Evolutionary conservation across 306 rosid species (phyloP), one percentile per base, ranked within the genome.

Genomic region (Amphicarpaea edgeworthii): DNA sequence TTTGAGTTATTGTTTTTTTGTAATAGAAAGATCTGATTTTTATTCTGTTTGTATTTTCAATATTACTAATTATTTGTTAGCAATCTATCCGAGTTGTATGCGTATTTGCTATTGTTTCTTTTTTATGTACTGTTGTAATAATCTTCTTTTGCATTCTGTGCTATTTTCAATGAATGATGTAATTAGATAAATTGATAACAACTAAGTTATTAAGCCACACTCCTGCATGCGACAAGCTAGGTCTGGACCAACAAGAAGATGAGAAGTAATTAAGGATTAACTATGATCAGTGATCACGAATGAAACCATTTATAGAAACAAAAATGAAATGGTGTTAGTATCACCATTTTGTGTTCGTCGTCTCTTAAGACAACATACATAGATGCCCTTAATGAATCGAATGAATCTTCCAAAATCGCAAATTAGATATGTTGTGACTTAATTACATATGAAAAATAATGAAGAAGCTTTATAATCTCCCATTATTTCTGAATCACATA

Each of bases 401-500:
- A 82, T 57, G 61, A 85, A 80, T 72, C 81, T 40, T 60, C 79
- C 51, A 30, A 47, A 76, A 79, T 72, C 61, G 68, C 42, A 78
- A 78, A 85, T 78, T 28, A 55, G 73, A 75, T 70, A 78, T 50
- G 51, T 16, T 78, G 61, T 79, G 58, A 75, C 82, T 32, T 78
- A 82, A 70, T 85, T 85, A 85, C 84, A 79, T 34, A 65, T 21
- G 66, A 70, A 78, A 74, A 85, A 54, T 55, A 77, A 85, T 75
- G 82, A 28, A 28, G n/a, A 72, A 85, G 72, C 86, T n/a, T n/a
- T 58, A 65, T 74, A 61, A 47, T 70, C 78, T 78, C 84, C 73
- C 77, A 57, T 81, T 85, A 85, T 70, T 85, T 78, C 73, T 41
- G 68, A 79, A 65, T 57, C 53, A 54, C 60, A 57, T 72, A 75